phyloP scores from a whole-genome alignment of 768 basidiomycete species.

The Nevesoporus exiguus region DNA sequence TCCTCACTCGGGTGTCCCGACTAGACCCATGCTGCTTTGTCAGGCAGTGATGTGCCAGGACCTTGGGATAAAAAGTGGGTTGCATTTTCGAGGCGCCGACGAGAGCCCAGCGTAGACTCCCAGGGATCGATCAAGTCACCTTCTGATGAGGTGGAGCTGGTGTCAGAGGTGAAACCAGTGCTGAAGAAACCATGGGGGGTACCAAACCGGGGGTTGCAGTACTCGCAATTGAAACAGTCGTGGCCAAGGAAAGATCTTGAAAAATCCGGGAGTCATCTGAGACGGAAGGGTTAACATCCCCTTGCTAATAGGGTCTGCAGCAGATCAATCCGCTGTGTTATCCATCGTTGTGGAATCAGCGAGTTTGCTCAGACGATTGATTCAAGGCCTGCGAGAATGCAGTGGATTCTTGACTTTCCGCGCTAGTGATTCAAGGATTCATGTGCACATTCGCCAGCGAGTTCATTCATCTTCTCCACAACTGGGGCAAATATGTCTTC shows the following conservation, averaged over 20 bases:
- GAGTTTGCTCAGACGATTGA: not conserved
- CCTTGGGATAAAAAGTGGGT: conserved; percentile 45
- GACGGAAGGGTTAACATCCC: conserved; percentile 19
- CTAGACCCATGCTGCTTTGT: conserved; percentile 28
- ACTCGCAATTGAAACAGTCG: conserved; percentile 41
- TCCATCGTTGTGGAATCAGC: not conserved
- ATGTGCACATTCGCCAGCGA: conserved; percentile 40
- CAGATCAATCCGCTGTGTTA: conserved; percentile 6
- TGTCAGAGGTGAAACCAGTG: conserved; percentile 18
- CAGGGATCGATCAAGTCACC: conserved; percentile 25
- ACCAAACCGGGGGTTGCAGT: conserved; percentile 30
- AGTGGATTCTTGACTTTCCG: conserved; percentile 27
- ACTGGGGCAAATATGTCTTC: conserved; percentile 39
- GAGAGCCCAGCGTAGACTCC: conserved; percentile 8
- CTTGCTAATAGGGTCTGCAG: conserved; percentile 19
- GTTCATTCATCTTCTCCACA: conserved; percentile 35
- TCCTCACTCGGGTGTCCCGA: conserved; percentile 23
- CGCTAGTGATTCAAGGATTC: conserved; percentile 28
- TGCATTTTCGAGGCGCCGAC: conserved; percentile 13
- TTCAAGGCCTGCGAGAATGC: not conserved
- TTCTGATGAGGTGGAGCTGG: conserved; percentile 21
- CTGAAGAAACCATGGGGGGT: conserved; percentile 17
- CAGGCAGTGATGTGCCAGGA: conserved; percentile 44
- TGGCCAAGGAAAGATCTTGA: conserved; percentile 38
- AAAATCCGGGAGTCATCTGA: conserved; percentile 23